Evolutionary conservation across 2,329 filamentous ascomycete genomes (phyloP).

Genomic region (Colletotrichum euphorbiae): DNA sequence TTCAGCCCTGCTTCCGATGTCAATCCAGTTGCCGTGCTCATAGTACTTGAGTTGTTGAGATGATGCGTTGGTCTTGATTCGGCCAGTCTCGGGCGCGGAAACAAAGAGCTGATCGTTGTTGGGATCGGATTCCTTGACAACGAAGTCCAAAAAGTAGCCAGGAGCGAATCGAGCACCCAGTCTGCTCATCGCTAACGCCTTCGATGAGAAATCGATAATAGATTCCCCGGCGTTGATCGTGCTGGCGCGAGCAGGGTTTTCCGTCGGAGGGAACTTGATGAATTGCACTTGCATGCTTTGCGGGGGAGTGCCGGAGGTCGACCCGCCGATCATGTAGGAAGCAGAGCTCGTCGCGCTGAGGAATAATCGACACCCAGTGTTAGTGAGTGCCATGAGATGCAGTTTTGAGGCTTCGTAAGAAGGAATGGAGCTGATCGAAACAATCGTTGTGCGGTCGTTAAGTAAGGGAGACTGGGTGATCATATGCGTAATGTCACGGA

Average conservation of each 20-base stretch:
- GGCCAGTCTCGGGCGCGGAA: slow-evolving; percentile 87
- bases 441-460: slow-evolving; percentile 76
- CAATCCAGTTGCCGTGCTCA: slow-evolving; percentile 85
- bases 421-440: slow-evolving; percentile 87
- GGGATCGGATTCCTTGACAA: slow-evolving; percentile 70
- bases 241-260: slow-evolving; percentile 48
- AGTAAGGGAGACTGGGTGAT: slow-evolving; percentile 80
- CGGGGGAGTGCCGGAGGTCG: slow-evolving; percentile 77
- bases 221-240: slow-evolving; percentile 48
- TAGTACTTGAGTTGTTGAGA: slow-evolving; percentile 71
- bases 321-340: slow-evolving; percentile 71
- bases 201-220: slow-evolving; percentile 61
- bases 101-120: slow-evolving; percentile 80
- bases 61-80: slow-evolving; percentile 73
- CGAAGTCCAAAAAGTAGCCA: slow-evolving; percentile 91
- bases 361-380: slow-evolving; percentile 90
- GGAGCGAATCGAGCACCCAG: slow-evolving; percentile 77
- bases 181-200: slow-evolving; percentile 61
- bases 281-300: slow-evolving; percentile 98
- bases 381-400: slow-evolving; percentile 90
- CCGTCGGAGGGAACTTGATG: slow-evolving; percentile 87
- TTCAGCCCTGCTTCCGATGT: slow-evolving; percentile 78
- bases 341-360: slow-evolving; percentile 88
- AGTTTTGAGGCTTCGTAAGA: slow-evolving; percentile 82
- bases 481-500: slow-evolving; percentile 86